Evolutionary conservation across 2,329 filamentous ascomycete species (phyloP), one percentile per base, ranked within the genome.

Genomic region (Stromatinia cepivora): DNA sequence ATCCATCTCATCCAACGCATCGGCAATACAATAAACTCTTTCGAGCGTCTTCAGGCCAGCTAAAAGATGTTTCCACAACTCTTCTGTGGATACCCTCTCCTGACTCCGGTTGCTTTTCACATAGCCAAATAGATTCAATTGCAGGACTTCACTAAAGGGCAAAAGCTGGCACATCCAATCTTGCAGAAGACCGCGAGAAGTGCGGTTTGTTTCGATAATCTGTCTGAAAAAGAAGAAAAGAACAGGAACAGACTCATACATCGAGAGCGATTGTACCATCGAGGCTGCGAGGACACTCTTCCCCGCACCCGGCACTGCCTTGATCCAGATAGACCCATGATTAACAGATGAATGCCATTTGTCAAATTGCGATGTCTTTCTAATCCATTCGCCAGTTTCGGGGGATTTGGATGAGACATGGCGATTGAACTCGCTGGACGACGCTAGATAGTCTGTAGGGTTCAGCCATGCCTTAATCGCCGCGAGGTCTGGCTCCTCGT

Each of bases 1-100:
- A 53, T 82, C 80, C 79, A 84, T 83, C 73, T 85, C 83, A 70
- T 85, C 83, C 3, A 84, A 81, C 64, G 80, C 84, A 79, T 84
- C 83, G 71, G 83, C 82, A 65, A 84, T 82, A 6, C 84, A 81
- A 67, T 80, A 84, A 0, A 78, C 80, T 54, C 66, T 34, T 4
- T 69, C 69, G 4, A 76, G 59, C 42, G 22, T 20, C n/a, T 58
- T 28, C 4, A 76, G 25, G 64, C 73, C n/a, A 42, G 70, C 71
- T 5, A 73, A 67, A 15, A 81, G 71, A 25, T 76, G 57, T 8
- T 71, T 68, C 78, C 79, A 81, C 0, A 82, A 70, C 25, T 77
- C 50, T 36, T 57, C 45, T n/a, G 59, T 52, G 1, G 69, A 45
- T 22, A 72, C 50, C 56, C 65, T 63, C 22, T 69, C 72, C 5